Conservation (phyloP, 2,329 filamentous ascomycete species). For the Xylaria sp. region DNA sequence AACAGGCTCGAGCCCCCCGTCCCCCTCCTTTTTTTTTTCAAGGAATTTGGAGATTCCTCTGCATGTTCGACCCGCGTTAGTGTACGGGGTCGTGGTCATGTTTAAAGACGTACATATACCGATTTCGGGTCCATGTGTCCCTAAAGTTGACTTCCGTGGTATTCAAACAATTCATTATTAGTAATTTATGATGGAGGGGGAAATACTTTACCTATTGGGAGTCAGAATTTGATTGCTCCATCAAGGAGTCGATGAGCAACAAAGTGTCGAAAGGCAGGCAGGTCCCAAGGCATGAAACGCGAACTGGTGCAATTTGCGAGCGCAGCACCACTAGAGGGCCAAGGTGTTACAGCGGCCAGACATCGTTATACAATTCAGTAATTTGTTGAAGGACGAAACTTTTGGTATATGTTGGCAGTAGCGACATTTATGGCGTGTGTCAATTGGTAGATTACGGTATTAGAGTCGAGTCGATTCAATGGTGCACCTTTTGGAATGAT, state of each 20-base stretch:
- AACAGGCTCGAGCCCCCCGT: too few species aligned
- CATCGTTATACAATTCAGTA: constrained; percentile 28
- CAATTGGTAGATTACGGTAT: constrained; percentile 41
- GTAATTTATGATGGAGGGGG: constrained; percentile 10
- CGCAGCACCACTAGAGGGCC: constrained; percentile 24
- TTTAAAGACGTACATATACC: not conserved
- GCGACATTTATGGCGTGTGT: constrained; percentile 38
- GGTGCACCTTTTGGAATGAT: constrained; percentile 47
- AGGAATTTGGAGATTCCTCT: not conserved
- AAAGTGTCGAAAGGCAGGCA: not conserved
- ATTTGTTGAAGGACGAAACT: constrained; percentile 11
- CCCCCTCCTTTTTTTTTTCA: too few species aligned
- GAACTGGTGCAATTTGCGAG: constrained; percentile 18
- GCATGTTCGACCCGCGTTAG: not conserved
- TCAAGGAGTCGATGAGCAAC: constrained; percentile 1
- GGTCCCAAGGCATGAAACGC: constrained; percentile 3
- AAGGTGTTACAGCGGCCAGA: constrained; percentile 30
- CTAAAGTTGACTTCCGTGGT: not conserved
- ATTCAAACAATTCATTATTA: constrained; percentile 17
- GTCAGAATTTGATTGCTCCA: constrained; percentile 9
- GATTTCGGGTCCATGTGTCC: not conserved
- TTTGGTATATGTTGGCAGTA: constrained; percentile 27
- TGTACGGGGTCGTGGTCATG: not conserved
- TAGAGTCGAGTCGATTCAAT: constrained; percentile 44
- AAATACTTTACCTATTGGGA: constrained; percentile 28